Base-by-base conservation (phyloP, 495 filamentous ascomycete species). In the Xylaria castorea region DNA sequence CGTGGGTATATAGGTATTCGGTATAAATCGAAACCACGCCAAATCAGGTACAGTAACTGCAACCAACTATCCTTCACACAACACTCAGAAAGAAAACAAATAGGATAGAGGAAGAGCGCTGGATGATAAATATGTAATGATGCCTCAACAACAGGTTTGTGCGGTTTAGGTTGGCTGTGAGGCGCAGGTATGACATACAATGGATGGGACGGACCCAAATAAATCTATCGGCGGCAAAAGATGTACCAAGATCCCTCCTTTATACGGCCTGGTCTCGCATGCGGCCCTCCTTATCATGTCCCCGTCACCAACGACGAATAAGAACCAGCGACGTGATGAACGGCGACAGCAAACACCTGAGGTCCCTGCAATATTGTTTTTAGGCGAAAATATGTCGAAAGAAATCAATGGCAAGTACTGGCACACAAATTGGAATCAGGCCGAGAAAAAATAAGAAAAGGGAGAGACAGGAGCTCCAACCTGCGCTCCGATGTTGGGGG, bases 161-260 rank as follows among this genome's bases (percentile, higher is more conserved):
- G 66, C 66, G 34, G 48, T 68, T 68, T 57, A 68, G 66, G n/a
- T 25, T 68, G 66, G 66, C 66, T 68, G 34, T 22, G 50, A 68
- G 66, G 44, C 66, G 50, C 66, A 68, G 66, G 40, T 68, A 68
- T 68, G 66, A 55, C 66, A 68, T 68, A 57, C 55, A 55, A 51
- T 40, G 66, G n/a, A 55, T 40, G 66, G 66, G 66, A 68, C 22
- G 50, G 66, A 42, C 66, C 66, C 66, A 68, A 36, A 55, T 67
- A 67, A 68, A 27, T 42, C 66, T 68, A 68, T 57, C 66, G 50
- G 66, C 66, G 50, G 66, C 66, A 68, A 68, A 68, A 55, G 63
- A 66, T 68, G 66, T 42, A 68, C 66, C 66, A 68, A 68, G 66
- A 68, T 68, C 66, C 16, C 66, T 68, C 50, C 50, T 50, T 68